A percentile compares a stretch with the other conserved stretches of the same genome.
Conservation (phyloP, 139 green algal genomes). For the Coelastrella sp. region DNA sequence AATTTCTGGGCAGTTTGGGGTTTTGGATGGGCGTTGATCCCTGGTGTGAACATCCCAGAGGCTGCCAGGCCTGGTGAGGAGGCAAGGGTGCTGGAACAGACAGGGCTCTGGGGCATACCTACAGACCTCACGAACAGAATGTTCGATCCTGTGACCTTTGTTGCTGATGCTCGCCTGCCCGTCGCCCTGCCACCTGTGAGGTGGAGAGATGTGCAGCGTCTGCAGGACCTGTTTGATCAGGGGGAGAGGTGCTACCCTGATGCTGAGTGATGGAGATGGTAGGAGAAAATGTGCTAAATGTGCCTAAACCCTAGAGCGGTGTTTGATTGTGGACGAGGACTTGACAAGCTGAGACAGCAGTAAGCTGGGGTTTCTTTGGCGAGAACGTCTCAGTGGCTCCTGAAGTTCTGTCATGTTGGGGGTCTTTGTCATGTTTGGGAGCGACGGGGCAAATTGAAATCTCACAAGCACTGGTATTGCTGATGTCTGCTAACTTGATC, state of each 20-base stretch:
- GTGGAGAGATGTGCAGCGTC: not conserved
- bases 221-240: conserved; percentile 10
- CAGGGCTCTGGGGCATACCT: conserved; percentile 1
- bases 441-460: too few species aligned
- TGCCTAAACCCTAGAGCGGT: too few species aligned
- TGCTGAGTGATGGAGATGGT: too few species aligned
- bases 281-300: too few species aligned
- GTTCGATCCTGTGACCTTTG: not conserved
- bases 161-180: not conserved
- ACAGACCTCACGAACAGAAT: not conserved
- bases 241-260: not conserved
- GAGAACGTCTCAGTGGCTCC: too few species aligned
- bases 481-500: too few species aligned
- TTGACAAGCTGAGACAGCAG: too few species aligned
- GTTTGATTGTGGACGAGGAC: too few species aligned
- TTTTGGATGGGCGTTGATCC: not conserved
- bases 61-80: not conserved
- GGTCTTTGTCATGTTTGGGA: too few species aligned
- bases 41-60: conserved; percentile 10
- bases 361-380: too few species aligned
- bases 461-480: too few species aligned
- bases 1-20: conserved; percentile 17
- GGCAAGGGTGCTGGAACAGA: not conserved
- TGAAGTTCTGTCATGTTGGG: too few species aligned
- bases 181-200: not conserved